Percentiles rank a stretch among this genome's conserved stretches.
Evolutionary conservation across 2,329 filamentous ascomycete species (phyloP).

Genomic region (Cercospora sojina): DNA sequence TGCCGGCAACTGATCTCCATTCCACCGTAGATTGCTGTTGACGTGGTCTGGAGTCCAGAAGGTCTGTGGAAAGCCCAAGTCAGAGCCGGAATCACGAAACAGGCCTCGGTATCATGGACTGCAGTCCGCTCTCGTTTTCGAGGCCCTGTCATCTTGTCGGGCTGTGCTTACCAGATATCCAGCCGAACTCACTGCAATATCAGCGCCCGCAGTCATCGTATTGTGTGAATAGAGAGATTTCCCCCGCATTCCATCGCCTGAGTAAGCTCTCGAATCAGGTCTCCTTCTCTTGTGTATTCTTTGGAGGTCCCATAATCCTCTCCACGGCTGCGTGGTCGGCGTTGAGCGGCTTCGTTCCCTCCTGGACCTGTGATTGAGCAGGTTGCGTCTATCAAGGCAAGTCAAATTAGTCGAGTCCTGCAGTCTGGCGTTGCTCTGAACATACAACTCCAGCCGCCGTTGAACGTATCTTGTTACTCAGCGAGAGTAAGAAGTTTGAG

Average conservation of each 20-base stretch:
- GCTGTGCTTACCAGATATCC: neutral
- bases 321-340: conserved; percentile 29
- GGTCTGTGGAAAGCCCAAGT: neutral
- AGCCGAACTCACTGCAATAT: neutral
- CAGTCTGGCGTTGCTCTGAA: neutral
- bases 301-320: conserved; percentile 28
- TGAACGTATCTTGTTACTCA: conserved; percentile 10
- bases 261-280: neutral
- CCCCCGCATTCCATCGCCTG: neutral
- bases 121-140: neutral
- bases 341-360: conserved; percentile 23
- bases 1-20: neutral
- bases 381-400: conserved; percentile 5
- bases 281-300: conserved; percentile 11
- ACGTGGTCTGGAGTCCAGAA: too few species aligned
- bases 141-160: neutral
- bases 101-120: neutral
- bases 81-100: neutral
- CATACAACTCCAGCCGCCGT: conserved; percentile 4
- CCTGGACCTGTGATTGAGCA: conserved; percentile 17
- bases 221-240: neutral
- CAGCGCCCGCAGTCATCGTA: neutral
- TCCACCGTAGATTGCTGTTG: neutral
- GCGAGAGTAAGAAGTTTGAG: conserved; percentile 5
- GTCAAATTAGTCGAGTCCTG: neutral